Conservation (phyloP, 1,284 basidiomycete genomes). For the Waitea zeae region DNA sequence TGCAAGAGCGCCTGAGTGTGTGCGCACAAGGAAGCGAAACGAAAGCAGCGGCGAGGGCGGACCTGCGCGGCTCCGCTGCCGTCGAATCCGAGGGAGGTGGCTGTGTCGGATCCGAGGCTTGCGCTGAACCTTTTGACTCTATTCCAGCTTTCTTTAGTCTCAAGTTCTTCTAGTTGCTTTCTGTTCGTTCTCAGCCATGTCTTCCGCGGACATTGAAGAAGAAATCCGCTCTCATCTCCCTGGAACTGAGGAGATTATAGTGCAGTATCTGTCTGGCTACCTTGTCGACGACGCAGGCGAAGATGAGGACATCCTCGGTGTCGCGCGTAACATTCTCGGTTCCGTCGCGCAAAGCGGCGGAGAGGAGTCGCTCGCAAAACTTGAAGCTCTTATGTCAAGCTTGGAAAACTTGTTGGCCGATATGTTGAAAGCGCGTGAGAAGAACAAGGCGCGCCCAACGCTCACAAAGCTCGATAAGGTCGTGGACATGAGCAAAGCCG, state of each 20-base stretch:
- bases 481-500: slow-evolving; percentile 82
- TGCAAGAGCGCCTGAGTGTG: no score
- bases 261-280: slow-evolving; percentile 86
- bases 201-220: slow-evolving; percentile 52
- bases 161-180: no score
- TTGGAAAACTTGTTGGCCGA: slow-evolving; percentile 53
- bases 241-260: slow-evolving; percentile 83
- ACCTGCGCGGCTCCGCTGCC: no score
- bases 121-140: no score
- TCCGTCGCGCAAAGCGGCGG: slow-evolving; percentile 47
- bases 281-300: slow-evolving; percentile 88
- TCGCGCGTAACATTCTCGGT: slow-evolving; percentile 61
- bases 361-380: slow-evolving; percentile 28
- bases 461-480: slow-evolving; percentile 80
- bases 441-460: slow-evolving; percentile 23
- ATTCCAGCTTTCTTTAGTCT: no score
- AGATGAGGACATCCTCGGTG: slow-evolving; percentile 74
- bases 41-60: no score
- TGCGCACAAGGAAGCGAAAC: no score
- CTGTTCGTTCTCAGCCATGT: slow-evolving; percentile 21
- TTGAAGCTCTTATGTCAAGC: slow-evolving; percentile 48
- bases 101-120: no score
- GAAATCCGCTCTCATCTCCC: slow-evolving; percentile 70
- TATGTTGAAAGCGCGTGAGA: slow-evolving; percentile 36
- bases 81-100: no score